A percentile compares a stretch with the other conserved stretches of the same genome.
phyloP scores from a whole-genome alignment of 495 filamentous ascomycete genomes.

The Annulohypoxylon maeteangense region DNA sequence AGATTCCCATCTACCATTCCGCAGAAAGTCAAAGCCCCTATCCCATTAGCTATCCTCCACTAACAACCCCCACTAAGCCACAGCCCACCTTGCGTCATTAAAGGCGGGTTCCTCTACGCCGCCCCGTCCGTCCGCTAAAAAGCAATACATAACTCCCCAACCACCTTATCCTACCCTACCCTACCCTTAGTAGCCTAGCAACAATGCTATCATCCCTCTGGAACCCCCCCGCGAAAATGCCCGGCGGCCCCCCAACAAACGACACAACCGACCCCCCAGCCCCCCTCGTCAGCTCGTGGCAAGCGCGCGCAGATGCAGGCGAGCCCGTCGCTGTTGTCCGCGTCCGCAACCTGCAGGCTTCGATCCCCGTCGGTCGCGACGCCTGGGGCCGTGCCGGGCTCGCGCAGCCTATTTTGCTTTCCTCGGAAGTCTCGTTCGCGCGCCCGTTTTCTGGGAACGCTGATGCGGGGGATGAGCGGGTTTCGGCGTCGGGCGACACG shows the following conservation, averaged over 20 bases:
- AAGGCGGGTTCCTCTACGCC: neutral
- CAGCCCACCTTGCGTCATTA: conserved; percentile 26
- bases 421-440: conserved; percentile 59
- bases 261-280: conserved; percentile 34
- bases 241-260: conserved; percentile 26
- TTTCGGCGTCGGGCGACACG: conserved; percentile 58
- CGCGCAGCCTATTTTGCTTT: conserved; percentile 65
- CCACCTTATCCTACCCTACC: neutral
- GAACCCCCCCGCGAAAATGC: conserved; percentile 29
- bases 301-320: conserved; percentile 48
- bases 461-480: too few species aligned
- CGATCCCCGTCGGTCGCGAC: conserved; percentile 58
- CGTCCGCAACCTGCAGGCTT: conserved; percentile 63
- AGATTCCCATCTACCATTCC: neutral
- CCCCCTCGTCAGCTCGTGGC: conserved; percentile 49
- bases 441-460: conserved; percentile 53
- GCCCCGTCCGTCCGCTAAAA: neutral
- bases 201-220: conserved; percentile 39
- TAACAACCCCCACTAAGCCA: neutral
- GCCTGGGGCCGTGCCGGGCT: conserved; percentile 64
- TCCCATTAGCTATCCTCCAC: neutral
- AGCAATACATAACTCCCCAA: neutral
- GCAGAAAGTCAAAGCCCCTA: neutral
- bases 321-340: conserved; percentile 55
- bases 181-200: neutral